Evolutionary conservation across 805 yeast genomes (phyloP), one percentile per base, ranked within the genome.

Genomic region (Candida maltosa): DNA sequence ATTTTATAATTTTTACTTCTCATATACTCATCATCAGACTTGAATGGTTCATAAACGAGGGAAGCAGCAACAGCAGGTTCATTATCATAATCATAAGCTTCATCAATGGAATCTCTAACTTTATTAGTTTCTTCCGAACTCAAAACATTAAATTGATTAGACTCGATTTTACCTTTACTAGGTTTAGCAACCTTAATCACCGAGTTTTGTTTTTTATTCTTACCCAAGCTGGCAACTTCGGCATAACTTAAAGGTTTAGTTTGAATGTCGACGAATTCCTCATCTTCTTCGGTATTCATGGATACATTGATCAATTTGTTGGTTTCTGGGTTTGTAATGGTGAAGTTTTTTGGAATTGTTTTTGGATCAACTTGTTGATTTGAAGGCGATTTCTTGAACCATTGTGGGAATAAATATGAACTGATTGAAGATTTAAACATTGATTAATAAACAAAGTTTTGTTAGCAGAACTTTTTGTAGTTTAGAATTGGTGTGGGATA

Each of bases 211-310:
- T 39, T 32, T 39, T 52, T 53, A 37, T 45, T 33, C 32, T 41
- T 45, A n/a, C 57, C 49, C 45, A 62, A 39, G 16, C 54, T 46
- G 4, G 72, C 70, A 19, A 56, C 73, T 44, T 67, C 72, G n/a
- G 73, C 73, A 39, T 66, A 67, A n/a, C 66, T 55, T 40, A 67
- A 52, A 34, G 57, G 55, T 29, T 56, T 56, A 42, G 44, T 49
- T 34, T 55, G 53, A 36, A 67, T 62, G 28, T 63, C 69, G 16
- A 67, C 59, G 35, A 65, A 60, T 19, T 60, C 65, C 11, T 51
- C 52, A 24, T 56, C 48, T 29, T 48, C 50, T 15, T 39, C 43
- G 10, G 27, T 31, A 22, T 50, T 51, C 70, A 66, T 63, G 8
- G 68, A 54, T 16, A 66, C 53, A 30, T 55, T 52, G 40, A 61